Base-by-base conservation (phyloP, 371 early-diverging fungal genomes). In the Chytridium lagenaria region DNA sequence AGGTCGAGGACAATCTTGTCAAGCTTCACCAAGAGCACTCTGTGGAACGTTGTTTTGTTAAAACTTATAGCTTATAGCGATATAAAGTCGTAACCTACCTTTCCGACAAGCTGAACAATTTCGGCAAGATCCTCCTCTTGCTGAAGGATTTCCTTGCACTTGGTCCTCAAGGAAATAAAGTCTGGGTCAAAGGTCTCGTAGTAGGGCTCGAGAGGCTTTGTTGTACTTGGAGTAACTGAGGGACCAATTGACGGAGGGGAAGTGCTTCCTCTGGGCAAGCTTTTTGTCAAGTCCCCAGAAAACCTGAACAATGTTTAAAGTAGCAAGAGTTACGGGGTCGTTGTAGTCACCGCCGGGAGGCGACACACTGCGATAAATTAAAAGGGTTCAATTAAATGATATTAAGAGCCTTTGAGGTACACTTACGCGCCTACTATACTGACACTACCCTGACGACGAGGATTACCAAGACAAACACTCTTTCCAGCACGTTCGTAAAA, bases 271-370 rank as follows among this genome's bases (percentile, higher is more conserved):
- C 85, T 99, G 99, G 30, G 99, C 99, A 51, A 99, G 90, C 87
- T 99, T 99, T 91, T 99, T 99, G 87, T 99, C 99, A 74, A 99
- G 87, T 75, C 99, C 99, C 99, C 99, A 99, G 89, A 99, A 99
- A 55, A 99, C 99, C 82, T 99, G 99, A 0, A 99, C 99, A 83
- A 99, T 99, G 87, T 99, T 92, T 44, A 99, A 90, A 2, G 99
- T 99, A 12, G 99, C 94, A 28, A 97, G 88, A 33, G 99, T 99
- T 44, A 99, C 99, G 37, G 99, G 99, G 86, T 99, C 99, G 69
- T 99, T 97, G 86, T 99, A 99, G 86, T 99, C 99, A 89, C 98
- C 98, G 81, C 99, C 99, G n/a, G 99, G 99, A 38, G 99, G 99
- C 2, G 99, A 99, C 22, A 99, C 99, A 68, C 90, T 89, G 51